phyloP scores from a whole-genome alignment of 140 eudicot species.

The Ambrosia hybrid region DNA sequence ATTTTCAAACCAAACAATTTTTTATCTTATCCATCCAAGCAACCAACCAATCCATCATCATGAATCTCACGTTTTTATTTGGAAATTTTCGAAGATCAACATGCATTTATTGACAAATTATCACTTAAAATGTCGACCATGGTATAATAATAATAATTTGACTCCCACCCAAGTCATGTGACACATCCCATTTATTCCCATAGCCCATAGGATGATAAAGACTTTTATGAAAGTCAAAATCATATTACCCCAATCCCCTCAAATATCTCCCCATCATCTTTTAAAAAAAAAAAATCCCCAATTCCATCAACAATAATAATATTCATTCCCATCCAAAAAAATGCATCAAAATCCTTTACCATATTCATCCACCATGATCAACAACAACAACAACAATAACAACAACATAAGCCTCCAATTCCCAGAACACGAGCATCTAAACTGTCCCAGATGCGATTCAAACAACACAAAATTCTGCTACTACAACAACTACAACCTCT shows the following conservation, averaged over 20 bases:
- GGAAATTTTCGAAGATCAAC: not conserved
- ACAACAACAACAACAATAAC: too few relatives aligned
- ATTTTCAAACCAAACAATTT: too few relatives aligned
- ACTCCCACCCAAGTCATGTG: not conserved
- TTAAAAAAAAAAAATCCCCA: not conserved
- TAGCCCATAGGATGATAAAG: too few relatives aligned
- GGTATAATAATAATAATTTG: not conserved
- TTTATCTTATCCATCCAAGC: not conserved
- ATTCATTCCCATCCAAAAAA: not conserved
- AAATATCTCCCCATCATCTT: too few relatives aligned
- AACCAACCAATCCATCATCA: not conserved
- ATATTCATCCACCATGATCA: slow-evolving; percentile 17
- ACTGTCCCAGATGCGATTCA: slow-evolving; percentile 74
- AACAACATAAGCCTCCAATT: slow-evolving; percentile 20
- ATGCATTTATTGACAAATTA: not conserved
- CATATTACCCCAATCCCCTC: too few relatives aligned
- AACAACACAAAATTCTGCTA: slow-evolving; percentile 84
- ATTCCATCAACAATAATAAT: not conserved
- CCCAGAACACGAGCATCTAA: slow-evolving; percentile 68
- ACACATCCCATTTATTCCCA: not conserved
- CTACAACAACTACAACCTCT: slow-evolving; percentile 85
- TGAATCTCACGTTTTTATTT: not conserved
- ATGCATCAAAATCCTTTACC: slow-evolving; percentile 47
- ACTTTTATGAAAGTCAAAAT: too few relatives aligned
- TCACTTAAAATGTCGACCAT: not conserved